phyloP scores from a whole-genome alignment of 208 protist genomes.

The Acanthamoeba healyi region DNA sequence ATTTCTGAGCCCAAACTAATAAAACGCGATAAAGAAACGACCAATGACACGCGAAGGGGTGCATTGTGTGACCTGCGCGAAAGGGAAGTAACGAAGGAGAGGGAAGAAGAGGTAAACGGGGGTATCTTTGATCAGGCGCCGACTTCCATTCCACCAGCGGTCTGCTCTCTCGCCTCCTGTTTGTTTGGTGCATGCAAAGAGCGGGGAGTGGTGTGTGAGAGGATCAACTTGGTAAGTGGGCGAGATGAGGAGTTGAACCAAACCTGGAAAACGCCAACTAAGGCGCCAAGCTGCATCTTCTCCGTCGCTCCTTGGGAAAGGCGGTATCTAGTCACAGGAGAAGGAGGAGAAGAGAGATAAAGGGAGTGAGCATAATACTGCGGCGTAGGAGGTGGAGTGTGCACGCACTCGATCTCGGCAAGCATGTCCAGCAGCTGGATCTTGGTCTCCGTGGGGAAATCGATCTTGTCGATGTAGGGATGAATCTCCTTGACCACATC shows the following conservation, averaged over 20 bases:
- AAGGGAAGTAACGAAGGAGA: too few relatives aligned
- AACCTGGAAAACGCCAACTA: conserved; percentile 86
- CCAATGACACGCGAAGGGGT: too few relatives aligned
- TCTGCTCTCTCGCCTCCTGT: conserved; percentile 34
- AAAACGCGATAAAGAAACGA: too few relatives aligned
- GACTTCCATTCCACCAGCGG: conserved; percentile 21
- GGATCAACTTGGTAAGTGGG: background rate
- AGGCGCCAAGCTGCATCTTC: conserved; percentile 85
- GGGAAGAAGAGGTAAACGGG: too few relatives aligned
- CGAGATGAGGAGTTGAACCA: background rate
- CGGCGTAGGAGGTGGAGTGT: too few relatives aligned
- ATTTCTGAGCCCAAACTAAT: too few relatives aligned
- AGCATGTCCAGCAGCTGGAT: conserved; percentile 83
- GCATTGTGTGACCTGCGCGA: too few relatives aligned
- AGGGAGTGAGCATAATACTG: background rate
- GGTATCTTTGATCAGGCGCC: too few relatives aligned
- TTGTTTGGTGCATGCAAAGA: too few relatives aligned
- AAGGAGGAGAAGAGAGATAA: background rate
- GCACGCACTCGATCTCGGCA: conserved; percentile 80
- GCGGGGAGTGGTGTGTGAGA: too few relatives aligned
- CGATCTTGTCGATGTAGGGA: conserved; percentile 73
- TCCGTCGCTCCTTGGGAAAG: conserved; percentile 85
- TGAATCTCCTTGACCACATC: conserved; percentile 90
- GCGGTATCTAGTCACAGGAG: conserved; percentile 64
- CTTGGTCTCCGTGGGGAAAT: conserved; percentile 47